Conservation (phyloP, 2,329 filamentous ascomycete genomes). For the Calonectria pseudoturangicola region DNA sequence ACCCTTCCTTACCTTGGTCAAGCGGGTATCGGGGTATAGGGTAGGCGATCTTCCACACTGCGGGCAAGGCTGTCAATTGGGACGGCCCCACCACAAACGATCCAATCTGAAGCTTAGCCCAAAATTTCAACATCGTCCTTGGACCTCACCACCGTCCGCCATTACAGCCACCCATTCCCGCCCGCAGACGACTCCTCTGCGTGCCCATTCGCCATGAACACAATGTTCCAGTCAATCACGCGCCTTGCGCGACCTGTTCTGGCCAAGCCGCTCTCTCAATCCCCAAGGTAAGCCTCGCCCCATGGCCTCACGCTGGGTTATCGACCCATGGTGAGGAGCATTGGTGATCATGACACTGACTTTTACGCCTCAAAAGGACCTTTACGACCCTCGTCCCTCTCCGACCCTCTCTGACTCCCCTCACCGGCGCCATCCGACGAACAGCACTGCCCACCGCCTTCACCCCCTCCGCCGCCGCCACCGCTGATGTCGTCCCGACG, state of each 20-base stretch:
- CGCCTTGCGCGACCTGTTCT: conserved; percentile 57
- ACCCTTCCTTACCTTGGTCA: too few species aligned
- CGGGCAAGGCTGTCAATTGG: conserved; percentile 13
- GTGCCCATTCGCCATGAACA: conserved; percentile 48
- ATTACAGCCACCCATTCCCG: conserved; percentile 42
- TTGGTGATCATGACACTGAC: conserved; percentile 28
- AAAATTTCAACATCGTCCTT: conserved; percentile 53
- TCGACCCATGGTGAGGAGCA: conserved; percentile 15
- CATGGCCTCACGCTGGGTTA: not conserved
- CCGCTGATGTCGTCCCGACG: conserved; percentile 67
- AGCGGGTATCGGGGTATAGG: not conserved
- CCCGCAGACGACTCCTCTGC: conserved; percentile 42
- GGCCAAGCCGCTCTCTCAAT: conserved; percentile 49
- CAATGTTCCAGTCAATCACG: conserved; percentile 55
- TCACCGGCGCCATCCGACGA: conserved; percentile 58
- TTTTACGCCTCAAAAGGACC: conserved; percentile 59
- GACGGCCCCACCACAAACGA: conserved; percentile 37
- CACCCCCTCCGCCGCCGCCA: conserved; percentile 52
- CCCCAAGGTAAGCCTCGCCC: conserved; percentile 49
- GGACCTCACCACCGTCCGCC: conserved; percentile 46
- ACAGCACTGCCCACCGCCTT: conserved; percentile 56
- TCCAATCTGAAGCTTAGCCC: conserved; percentile 50
- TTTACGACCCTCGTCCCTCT: conserved; percentile 71
- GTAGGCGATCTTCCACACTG: not conserved
- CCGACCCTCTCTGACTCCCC: conserved; percentile 66